These are phyloP conservation scores for Penicillium paradoxum DNA, from an alignment of 495 filamentous ascomycete species.

Conservation along the genomic window DNA sequence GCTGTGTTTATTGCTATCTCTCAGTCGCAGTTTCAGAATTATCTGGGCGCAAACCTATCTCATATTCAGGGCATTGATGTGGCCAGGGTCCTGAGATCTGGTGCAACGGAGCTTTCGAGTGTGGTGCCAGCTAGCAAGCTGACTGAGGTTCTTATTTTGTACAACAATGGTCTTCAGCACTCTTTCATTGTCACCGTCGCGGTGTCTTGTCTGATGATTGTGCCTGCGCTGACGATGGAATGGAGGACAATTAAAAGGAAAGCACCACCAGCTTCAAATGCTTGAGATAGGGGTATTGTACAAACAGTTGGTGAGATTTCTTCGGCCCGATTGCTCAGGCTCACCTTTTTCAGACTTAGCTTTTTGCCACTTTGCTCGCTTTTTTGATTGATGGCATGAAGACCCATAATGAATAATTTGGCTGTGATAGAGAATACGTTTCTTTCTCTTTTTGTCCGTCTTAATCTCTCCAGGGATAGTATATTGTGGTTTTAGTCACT, in stretches of 20 bases:
- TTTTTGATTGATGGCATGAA: no score
- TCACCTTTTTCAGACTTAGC: no score
- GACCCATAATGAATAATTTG: no score
- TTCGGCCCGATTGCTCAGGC: no score
- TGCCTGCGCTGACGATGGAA: conserved; percentile 53
- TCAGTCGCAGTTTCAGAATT: conserved; percentile 53
- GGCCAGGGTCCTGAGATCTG: conserved; percentile 20
- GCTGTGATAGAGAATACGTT: no score
- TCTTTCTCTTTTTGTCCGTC: no score
- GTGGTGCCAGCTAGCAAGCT: conserved; percentile 41
- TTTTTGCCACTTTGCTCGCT: no score
- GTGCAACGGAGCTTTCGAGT: conserved; percentile 15
- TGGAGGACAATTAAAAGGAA: conserved; percentile 55
- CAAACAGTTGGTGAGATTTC: no score
- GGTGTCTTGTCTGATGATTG: conserved; percentile 47
- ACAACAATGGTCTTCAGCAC: conserved; percentile 52
- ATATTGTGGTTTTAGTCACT: no score
- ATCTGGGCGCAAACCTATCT: conserved; percentile 40
- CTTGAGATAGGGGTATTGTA: neutral
- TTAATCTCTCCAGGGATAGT: no score
- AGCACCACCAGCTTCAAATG: neutral
- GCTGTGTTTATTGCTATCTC: conserved; percentile 59
- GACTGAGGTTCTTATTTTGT: conserved; percentile 42
- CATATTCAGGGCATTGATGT: conserved; percentile 41
- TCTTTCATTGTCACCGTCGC: conserved; percentile 51